These are phyloP conservation scores for Withania somnifera DNA, from an alignment of 305 asterid species.

Conservation along the genomic window DNA sequence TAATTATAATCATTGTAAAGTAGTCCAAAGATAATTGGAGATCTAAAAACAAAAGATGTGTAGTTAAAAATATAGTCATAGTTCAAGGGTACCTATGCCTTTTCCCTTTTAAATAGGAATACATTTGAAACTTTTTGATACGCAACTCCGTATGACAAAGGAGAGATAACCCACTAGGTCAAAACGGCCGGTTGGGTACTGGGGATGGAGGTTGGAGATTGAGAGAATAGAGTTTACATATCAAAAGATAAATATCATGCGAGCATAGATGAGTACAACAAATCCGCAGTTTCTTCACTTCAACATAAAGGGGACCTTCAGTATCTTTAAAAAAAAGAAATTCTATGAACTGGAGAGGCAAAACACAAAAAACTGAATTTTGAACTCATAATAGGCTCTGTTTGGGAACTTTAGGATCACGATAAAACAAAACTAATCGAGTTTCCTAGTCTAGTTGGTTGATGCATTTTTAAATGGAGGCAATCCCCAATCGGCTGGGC, in stretches of 20 bases:
- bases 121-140: not conserved
- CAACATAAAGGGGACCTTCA: not conserved
- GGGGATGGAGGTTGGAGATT: not conserved
- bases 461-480: constrained; percentile 52
- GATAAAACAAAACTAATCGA: not conserved
- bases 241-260: not conserved
- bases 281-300: not conserved
- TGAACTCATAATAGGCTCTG: not conserved
- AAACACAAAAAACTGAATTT: not conserved
- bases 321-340: not conserved
- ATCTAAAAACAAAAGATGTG: no score
- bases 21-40: no score
- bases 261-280: not conserved
- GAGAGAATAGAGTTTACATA: not conserved
- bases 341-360: not conserved
- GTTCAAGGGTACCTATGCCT: no score
- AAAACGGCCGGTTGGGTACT: not conserved
- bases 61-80: no score
- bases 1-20: no score
- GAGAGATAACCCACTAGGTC: not conserved
- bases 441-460: constrained; percentile 5
- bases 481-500: constrained; percentile 73
- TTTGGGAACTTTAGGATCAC: not conserved
- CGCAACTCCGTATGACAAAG: not conserved
- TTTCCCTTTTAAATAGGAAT: no score